Base-by-base conservation (phyloP, 176 grass and related monocot species). In the Avena eriantha region DNA sequence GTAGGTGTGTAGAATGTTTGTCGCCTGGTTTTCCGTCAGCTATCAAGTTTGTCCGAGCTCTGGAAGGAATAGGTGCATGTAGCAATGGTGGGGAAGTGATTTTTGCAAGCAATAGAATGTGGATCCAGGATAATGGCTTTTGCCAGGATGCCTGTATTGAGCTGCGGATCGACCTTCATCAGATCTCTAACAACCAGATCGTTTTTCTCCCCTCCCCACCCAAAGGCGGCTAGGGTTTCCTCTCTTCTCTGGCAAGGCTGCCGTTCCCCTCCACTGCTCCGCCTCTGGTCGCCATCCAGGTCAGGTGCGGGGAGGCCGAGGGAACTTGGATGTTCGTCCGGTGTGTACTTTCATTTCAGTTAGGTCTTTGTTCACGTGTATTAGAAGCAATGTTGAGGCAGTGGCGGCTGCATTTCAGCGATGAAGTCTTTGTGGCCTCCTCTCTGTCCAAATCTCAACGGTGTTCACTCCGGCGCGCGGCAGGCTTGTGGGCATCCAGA, bases 151-250 rank as follows among this genome's bases (percentile, higher is more conserved):
- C 8, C 8, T 33, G 15, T 53, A 31, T 76, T 11, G 24, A 76
- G 23, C 29, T 29, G 29, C 3, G 46, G 72, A 75, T 18, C 17
- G 10, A 31, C 47, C 7, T 76, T 76, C 22, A 60, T 22, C 56
- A 14, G 22, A 53, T 2, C 47, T 51, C 72, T 75, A 75, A 51
- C 72, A 51, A 31, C 0, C 7, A 31, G 73, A 53, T 76, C 3
- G 73, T 31, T 53, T 75, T 5, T 10, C 0, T 33, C 72, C 18
- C 23, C 15, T 31, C 46, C 15, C 23, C 15, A 33, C 73, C 15
- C 47, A 76, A 76, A 76, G 7, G 47, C 73, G 24, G 73, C 73
- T 53, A 76, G 73, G 47, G 73, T 76, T 76, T 76, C 73, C 23
- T 19, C 23, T 76, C 47, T 31, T 76, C 73, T 53, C 47, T 17